phyloP scores from a whole-genome alignment of 2,329 filamentous ascomycete genomes.

The Seiridium cupressi region DNA sequence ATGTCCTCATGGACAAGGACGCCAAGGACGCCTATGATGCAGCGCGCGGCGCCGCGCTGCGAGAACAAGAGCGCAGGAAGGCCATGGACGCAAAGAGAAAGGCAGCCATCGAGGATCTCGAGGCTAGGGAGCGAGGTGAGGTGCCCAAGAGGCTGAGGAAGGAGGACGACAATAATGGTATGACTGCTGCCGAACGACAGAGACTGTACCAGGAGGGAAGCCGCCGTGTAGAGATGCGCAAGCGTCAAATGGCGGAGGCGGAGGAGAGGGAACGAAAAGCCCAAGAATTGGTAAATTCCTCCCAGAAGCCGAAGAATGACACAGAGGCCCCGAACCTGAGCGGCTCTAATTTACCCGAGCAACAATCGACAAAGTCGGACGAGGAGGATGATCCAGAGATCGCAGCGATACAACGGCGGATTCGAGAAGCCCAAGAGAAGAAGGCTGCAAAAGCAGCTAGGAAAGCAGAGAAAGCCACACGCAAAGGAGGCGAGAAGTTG shows the following conservation, averaged over 20 bases:
- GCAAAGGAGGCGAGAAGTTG: constrained; percentile 8
- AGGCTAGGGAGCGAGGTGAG: constrained; percentile 68
- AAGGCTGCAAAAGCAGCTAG: constrained; percentile 35
- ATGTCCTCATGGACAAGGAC: constrained; percentile 71
- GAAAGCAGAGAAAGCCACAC: constrained; percentile 21
- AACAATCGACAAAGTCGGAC: constrained; percentile 20
- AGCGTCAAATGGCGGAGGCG: constrained; percentile 39
- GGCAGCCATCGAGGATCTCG: constrained; percentile 82
- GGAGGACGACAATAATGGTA: constrained; percentile 12
- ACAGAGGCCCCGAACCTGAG: constrained; percentile 22
- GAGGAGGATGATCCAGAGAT: constrained; percentile 37
- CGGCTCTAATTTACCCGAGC: neutral
- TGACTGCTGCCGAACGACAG: constrained; percentile 26
- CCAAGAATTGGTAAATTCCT: constrained; percentile 30
- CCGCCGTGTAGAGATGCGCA: constrained; percentile 37
- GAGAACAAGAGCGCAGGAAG: constrained; percentile 69
- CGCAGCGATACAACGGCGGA: constrained; percentile 40
- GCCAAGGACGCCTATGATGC: constrained; percentile 77
- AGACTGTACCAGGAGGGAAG: constrained; percentile 31
- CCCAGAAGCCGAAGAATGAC: neutral
- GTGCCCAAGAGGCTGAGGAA: constrained; percentile 12
- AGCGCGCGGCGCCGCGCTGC: constrained; percentile 67
- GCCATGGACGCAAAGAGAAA: constrained; percentile 71
- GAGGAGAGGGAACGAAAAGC: constrained; percentile 39
- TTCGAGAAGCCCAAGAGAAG: constrained; percentile 32